Conservation (phyloP, 2,329 filamentous ascomycete species). For the Alternaria incomplexa region DNA sequence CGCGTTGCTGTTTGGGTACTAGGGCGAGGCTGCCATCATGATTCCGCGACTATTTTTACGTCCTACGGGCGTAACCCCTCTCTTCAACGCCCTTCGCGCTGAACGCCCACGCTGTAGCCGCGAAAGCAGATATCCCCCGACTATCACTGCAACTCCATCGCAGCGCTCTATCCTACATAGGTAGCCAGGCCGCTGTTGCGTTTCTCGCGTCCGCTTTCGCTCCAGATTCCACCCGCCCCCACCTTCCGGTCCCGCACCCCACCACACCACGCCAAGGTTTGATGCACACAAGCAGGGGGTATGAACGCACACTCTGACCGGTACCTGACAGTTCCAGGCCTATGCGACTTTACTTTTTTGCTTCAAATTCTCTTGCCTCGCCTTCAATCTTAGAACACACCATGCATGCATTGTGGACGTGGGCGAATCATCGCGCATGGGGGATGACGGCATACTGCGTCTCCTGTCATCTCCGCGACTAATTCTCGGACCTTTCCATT, state of each 20-base stretch:
- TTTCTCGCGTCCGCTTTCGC: not conserved
- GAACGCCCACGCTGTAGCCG: not conserved
- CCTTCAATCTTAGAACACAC: not conserved
- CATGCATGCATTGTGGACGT: not conserved
- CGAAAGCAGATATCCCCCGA: not conserved
- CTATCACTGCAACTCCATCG: not conserved
- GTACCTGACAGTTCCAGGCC: not conserved
- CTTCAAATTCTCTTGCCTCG: not conserved
- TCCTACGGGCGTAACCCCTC: not conserved
- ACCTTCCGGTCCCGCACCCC: not conserved
- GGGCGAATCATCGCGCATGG: not conserved
- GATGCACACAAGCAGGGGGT: not conserved
- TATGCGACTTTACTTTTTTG: not conserved
- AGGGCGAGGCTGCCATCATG: not conserved
- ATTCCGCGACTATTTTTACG: not conserved
- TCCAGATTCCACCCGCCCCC: not conserved
- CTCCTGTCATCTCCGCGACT: constrained; percentile 2
- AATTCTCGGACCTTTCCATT: not conserved
- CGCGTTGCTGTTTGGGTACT: not conserved
- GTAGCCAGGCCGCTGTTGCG: not conserved
- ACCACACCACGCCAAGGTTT: not conserved
- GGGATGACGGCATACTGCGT: not conserved
- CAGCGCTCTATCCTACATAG: not conserved
- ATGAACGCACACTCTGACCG: not conserved
- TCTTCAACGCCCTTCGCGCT: not conserved